phyloP scores from a whole-genome alignment of 2,329 filamentous ascomycete genomes.

The Aspergillus unguis region DNA sequence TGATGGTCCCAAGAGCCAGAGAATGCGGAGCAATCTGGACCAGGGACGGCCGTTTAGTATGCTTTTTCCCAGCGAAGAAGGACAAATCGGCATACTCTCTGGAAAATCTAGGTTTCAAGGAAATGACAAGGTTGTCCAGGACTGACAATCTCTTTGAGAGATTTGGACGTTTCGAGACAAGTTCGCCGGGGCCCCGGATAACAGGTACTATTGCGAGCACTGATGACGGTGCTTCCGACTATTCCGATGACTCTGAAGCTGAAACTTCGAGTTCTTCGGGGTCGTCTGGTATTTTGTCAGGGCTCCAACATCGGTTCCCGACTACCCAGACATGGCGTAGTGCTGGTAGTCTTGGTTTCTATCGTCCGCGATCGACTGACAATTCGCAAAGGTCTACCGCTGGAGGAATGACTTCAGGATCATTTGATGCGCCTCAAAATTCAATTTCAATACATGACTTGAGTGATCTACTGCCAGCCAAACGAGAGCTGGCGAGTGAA shows the following conservation, averaged over 20 bases:
- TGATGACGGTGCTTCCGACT: constrained; percentile 45
- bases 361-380: constrained; percentile 51
- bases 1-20: constrained; percentile 62
- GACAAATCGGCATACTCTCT: constrained; percentile 51
- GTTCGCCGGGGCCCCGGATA: constrained; percentile 46
- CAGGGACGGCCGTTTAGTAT: constrained; percentile 55
- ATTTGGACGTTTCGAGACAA: constrained; percentile 58
- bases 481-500: constrained; percentile 68
- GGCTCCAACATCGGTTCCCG: constrained; percentile 48
- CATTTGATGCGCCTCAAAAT: constrained; percentile 56
- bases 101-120: constrained; percentile 47
- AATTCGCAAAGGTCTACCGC: constrained; percentile 53
- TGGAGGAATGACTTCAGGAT: constrained; percentile 52
- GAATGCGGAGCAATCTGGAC: constrained; percentile 58
- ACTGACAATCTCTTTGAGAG: constrained; percentile 59
- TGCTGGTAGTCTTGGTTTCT: constrained; percentile 50
- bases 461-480: constrained; percentile 70
- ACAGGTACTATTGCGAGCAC: constrained; percentile 42
- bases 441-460: constrained; percentile 71
- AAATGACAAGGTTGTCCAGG: constrained; percentile 47
- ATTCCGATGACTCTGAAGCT: constrained; percentile 54
- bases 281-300: constrained; percentile 43
- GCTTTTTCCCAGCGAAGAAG: constrained; percentile 55
- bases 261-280: constrained; percentile 56
- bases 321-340: constrained; percentile 53